A percentile compares a stretch with the other conserved stretches of the same genome.
Evolutionary conservation across 2,329 filamentous ascomycete species (phyloP).

Genomic region (Paecilomyces sp.): DNA sequence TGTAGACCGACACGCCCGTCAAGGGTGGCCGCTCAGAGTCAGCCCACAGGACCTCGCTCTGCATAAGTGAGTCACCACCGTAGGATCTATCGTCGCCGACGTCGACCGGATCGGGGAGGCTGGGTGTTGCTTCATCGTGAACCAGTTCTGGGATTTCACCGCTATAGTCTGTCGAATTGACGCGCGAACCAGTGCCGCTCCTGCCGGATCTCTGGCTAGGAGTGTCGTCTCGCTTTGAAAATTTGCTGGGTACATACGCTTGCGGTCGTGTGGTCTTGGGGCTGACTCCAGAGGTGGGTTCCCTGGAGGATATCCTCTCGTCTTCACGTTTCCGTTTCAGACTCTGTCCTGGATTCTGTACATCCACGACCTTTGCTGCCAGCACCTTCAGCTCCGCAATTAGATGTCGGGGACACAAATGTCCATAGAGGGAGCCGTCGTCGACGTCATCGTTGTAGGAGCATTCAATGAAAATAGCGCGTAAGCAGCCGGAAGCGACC

Average conservation of each 20-base stretch:
- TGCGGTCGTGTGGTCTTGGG: constrained; percentile 16
- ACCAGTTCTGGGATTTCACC: constrained; percentile 3
- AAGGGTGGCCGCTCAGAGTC: constrained; percentile 44
- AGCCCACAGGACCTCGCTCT: constrained; percentile 8
- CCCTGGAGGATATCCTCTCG: constrained; percentile 6
- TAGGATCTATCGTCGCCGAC: constrained; percentile 4
- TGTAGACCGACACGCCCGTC: constrained; percentile 67
- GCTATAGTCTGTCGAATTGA: neutral
- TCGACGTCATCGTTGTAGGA: constrained; percentile 78
- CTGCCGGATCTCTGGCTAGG: neutral
- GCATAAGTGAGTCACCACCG: neutral
- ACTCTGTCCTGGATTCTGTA: constrained; percentile 31
- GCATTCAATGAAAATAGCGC: constrained; percentile 90
- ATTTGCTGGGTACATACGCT: constrained; percentile 3
- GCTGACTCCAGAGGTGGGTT: constrained; percentile 12
- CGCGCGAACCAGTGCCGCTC: neutral
- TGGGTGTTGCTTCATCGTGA: constrained; percentile 4
- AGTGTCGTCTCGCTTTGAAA: neutral
- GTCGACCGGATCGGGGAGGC: constrained; percentile 9
- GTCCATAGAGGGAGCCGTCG: constrained; percentile 76
- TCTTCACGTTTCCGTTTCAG: constrained; percentile 36
- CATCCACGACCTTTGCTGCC: constrained; percentile 61
- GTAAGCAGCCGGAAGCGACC: constrained; percentile 63
- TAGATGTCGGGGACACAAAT: constrained; percentile 76
- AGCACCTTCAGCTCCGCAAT: constrained; percentile 69